Percentiles rank a stretch among this genome's conserved stretches.
Conservation (phyloP, 2,329 filamentous ascomycete species). For the Botrytis elliptica region DNA sequence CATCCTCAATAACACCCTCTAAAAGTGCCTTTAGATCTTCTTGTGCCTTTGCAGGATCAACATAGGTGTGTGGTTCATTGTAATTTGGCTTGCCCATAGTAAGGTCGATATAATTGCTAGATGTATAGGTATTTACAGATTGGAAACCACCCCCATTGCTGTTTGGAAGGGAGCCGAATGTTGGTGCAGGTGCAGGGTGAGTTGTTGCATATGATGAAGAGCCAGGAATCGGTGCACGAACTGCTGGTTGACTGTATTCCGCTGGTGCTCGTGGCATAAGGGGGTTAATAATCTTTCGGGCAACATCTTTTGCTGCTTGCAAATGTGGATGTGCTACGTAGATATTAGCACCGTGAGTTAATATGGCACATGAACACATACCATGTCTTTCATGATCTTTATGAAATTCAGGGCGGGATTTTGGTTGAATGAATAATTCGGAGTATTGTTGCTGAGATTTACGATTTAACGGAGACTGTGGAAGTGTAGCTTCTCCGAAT, state of each 20-base stretch:
- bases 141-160: constrained; percentile 36
- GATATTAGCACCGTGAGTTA: not conserved
- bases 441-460: constrained; percentile 30
- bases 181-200: constrained; percentile 30
- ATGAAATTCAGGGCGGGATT: constrained; percentile 37
- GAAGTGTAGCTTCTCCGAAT: constrained; percentile 38
- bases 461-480: constrained; percentile 37
- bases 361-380: constrained; percentile 22
- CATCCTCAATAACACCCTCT: constrained; percentile 74
- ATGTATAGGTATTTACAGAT: constrained; percentile 31
- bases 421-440: constrained; percentile 38
- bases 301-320: constrained; percentile 35
- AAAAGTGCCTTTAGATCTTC: constrained; percentile 79
- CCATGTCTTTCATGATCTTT: constrained; percentile 31
- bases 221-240: constrained; percentile 31
- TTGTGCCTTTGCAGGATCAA: constrained; percentile 67
- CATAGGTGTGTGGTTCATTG: constrained; percentile 37
- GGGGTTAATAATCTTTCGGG: constrained; percentile 32
- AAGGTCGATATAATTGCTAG: constrained; percentile 37
- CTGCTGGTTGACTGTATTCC: constrained; percentile 28
- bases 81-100: constrained; percentile 30
- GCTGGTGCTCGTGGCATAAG: constrained; percentile 34
- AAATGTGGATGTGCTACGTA: constrained; percentile 34
- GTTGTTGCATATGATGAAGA: constrained; percentile 35
- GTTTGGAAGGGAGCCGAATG: constrained; percentile 37